Evolutionary conservation across 257 asterid genomes (phyloP), one percentile per base, ranked within the genome.

Genomic region (Petunia secreta): DNA sequence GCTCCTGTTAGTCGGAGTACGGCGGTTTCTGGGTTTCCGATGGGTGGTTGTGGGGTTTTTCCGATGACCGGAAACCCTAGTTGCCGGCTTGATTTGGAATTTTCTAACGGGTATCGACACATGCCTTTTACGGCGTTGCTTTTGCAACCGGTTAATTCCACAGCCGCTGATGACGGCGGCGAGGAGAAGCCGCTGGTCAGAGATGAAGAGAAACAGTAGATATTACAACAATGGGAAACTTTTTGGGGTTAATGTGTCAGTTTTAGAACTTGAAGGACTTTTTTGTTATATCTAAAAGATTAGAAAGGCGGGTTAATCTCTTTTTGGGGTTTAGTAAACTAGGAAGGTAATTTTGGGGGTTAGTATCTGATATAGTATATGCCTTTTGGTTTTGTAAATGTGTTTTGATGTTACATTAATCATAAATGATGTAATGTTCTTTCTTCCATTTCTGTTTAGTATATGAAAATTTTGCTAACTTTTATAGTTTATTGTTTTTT

Each of bases 111-210:
- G 34, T 89, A 77, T 68, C 87, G 87, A 63, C 89, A 89, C 59
- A 90, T 92, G 96, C 92, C 96, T 13, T 90, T 92, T 75, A 91
- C 94, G 59, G 85, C 93, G 50, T 46, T 92, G 89, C 89, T 94
- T 84, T 58, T 88, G 90, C 92, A 94, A 74, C 91, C 93, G 75
- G 83, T 85, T 76, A 80, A 25, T 25, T 25, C 25, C 25, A 25
- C 25, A 25, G 25, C 87, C 80, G 84, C 1, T 66, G 93, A 85
- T 55, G 93, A 85, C 34, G 89, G 80, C 40, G 75, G 36, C 9
- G 84, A 81, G 7, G 55, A 60, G 2, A 68, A 36, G 14, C 34
- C 16, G 62, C 9, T 25, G 25, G 25, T 25, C 48, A 65, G 38
- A 14, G 82, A 79, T 13, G 54, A 48, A 48, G 82, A 6, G 52